Conservation (phyloP, 768 basidiomycete species). For the Termitomyces sp. region DNA sequence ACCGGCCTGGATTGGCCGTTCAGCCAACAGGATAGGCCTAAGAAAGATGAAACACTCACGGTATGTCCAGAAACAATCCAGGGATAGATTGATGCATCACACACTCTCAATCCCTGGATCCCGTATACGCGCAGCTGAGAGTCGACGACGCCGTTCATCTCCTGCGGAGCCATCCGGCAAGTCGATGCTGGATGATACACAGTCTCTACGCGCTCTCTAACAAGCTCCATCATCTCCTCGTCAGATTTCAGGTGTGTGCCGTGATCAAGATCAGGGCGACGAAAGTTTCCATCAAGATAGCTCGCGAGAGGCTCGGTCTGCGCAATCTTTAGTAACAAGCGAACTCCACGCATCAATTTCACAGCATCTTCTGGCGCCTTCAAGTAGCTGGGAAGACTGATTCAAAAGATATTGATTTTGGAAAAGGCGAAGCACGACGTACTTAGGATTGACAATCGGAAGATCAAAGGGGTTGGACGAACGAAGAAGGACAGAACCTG, state of each 20-base stretch:
- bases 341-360: constrained; percentile 31
- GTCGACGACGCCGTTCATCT: constrained; percentile 39
- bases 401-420: not conserved
- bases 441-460: constrained; percentile 35
- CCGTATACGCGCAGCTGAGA: constrained; percentile 38
- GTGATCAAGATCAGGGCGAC: constrained; percentile 29
- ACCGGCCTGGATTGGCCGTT: constrained; percentile 2
- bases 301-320: constrained; percentile 28
- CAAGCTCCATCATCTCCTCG: constrained; percentile 30
- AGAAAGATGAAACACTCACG: constrained; percentile 14
- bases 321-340: constrained; percentile 27
- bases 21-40: not conserved
- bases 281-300: constrained; percentile 24
- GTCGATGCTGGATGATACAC: constrained; percentile 40
- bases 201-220: constrained; percentile 36
- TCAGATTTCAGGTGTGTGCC: constrained; percentile 27
- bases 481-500: constrained; percentile 29
- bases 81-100: constrained; percentile 36
- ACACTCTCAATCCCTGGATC: constrained; percentile 34
- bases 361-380: constrained; percentile 30
- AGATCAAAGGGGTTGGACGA: constrained; percentile 31
- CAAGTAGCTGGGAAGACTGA: constrained; percentile 25
- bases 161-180: constrained; percentile 38
- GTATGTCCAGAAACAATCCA: constrained; percentile 36
- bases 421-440: not conserved